Conservation (phyloP, 1,284 basidiomycete species). For the Marasmius sp. region DNA sequence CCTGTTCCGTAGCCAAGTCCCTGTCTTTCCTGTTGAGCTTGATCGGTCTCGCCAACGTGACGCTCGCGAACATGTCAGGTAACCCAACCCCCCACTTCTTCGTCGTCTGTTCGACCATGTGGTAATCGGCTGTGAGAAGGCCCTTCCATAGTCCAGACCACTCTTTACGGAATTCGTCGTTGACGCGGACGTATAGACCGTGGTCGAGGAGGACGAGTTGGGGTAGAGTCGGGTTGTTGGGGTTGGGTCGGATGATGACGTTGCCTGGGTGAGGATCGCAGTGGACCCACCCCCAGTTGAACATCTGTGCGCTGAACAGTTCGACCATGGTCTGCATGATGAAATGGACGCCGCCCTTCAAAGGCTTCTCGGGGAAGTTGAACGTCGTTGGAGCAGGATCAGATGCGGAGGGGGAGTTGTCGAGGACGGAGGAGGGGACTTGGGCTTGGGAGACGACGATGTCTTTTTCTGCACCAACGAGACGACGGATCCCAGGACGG, state of each 20-base stretch:
- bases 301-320: slow-evolving; percentile 82
- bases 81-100: slow-evolving; percentile 78
- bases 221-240: slow-evolving; percentile 53
- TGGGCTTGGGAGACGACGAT: slow-evolving; percentile 13
- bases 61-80: slow-evolving; percentile 76
- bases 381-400: slow-evolving; percentile 18
- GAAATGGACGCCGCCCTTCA: slow-evolving; percentile 65
- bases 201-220: slow-evolving; percentile 90
- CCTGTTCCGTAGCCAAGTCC: slow-evolving; percentile 17
- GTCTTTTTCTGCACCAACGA: slow-evolving; percentile 53
- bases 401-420: neutral
- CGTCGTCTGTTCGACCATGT: slow-evolving; percentile 61
- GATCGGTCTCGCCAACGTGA: slow-evolving; percentile 65
- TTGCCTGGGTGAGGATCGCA: slow-evolving; percentile 84
- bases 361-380: slow-evolving; percentile 29
- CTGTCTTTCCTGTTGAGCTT: slow-evolving; percentile 35
- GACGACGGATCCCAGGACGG: slow-evolving; percentile 47
- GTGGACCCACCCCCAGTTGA: slow-evolving; percentile 86
- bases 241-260: slow-evolving; percentile 78
- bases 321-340: slow-evolving; percentile 83
- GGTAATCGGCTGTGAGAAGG: slow-evolving; percentile 71
- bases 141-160: slow-evolving; percentile 82
- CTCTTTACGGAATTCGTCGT: slow-evolving; percentile 64
- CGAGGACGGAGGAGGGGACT: slow-evolving; percentile 12
- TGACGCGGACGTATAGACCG: slow-evolving; percentile 77